These are phyloP conservation scores for Macrocybe gigantea DNA, from an alignment of 768 basidiomycete species.

Conservation along the genomic window DNA sequence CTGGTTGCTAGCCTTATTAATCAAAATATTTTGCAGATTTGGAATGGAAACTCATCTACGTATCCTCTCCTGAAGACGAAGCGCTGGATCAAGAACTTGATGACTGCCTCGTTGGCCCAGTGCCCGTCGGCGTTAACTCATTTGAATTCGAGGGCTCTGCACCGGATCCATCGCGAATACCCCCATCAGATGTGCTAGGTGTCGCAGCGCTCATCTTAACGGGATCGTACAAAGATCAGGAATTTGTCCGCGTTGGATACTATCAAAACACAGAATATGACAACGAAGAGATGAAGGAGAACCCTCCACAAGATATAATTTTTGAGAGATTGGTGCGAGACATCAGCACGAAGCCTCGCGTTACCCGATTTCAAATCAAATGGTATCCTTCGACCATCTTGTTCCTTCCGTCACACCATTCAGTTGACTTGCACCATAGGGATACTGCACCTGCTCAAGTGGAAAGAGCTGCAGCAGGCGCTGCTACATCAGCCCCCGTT, in stretches of 20 bases:
- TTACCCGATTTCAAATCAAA: constrained; percentile 89
- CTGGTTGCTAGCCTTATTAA: background rate
- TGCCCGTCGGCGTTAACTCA: constrained; percentile 94
- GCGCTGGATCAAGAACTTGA: constrained; percentile 96
- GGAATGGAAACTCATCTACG: constrained; percentile 97
- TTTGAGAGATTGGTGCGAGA: constrained; percentile 83
- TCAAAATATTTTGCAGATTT: constrained; percentile 52
- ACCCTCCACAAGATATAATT: constrained; percentile 58
- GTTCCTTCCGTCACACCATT: background rate
- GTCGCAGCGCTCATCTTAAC: constrained; percentile 97
- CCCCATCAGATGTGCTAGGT: constrained; percentile 85
- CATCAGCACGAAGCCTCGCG: constrained; percentile 86
- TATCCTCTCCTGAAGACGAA: constrained; percentile 88
- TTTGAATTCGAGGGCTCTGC: constrained; percentile 93
- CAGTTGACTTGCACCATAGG: constrained; percentile 31
- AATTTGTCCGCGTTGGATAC: constrained; percentile 99
- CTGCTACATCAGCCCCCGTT: constrained; percentile 66
- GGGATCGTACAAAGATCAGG: constrained; percentile 92
- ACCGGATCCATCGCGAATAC: constrained; percentile 81
- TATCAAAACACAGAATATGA: constrained; percentile 99
- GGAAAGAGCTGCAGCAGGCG: constrained; percentile 42
- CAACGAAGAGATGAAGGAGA: constrained; percentile 84
- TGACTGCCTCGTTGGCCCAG: constrained; percentile 95
- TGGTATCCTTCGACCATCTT: constrained; percentile 44
- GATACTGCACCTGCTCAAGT: constrained; percentile 53